Evolutionary conservation across 1,284 basidiomycete species (phyloP), one percentile per base, ranked within the genome.

Genomic region (Porogramme epimiltina): DNA sequence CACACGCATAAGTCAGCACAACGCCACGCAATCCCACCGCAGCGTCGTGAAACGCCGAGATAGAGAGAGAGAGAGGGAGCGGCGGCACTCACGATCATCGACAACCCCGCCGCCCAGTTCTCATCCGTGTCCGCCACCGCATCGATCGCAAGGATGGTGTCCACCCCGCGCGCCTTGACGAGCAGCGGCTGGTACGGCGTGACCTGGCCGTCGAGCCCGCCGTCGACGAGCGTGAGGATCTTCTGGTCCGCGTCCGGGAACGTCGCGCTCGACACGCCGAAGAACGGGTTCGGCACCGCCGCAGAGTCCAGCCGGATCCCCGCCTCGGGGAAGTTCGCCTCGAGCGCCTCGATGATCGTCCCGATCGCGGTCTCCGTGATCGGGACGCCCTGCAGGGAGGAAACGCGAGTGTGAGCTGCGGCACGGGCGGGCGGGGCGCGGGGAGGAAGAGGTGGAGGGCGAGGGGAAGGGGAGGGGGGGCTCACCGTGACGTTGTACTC

Each of bases 231-330:
- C 3, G 46, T 59, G 1, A 79, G 58, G 8, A 70, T 49, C 10
- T 45, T 62, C 59, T 73, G 65, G 44, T 66, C 62, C 2, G 72
- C 63, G 53, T 74, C 70, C 4, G 71, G 46, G 50, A 73, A 79
- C 0, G 71, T 74, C 0, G 54, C 48, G 2, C 66, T 62, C 3
- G 71, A 62, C 3, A 78, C 40, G 13, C 73, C 74, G 38, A 66
- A 63, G 67, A 80, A 80, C 2, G 78, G 67, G 54, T 80, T 80
- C 10, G 75, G 75, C 49, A 66, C 65, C 13, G 50, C 52, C 0
- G 66, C 65, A 1, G 54, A 15, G 39, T 59, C 58, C 15, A 56
- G 52, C 4, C 54, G 52, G 36, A 59, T 49, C 11, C 45, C 50
- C 2, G 26, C 26, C 43, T 56, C 43, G 3, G 58, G 52, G n/a